These are phyloP conservation scores for Murraya paniculata DNA, from an alignment of 345 rosid genomes.

Conservation along the genomic window DNA sequence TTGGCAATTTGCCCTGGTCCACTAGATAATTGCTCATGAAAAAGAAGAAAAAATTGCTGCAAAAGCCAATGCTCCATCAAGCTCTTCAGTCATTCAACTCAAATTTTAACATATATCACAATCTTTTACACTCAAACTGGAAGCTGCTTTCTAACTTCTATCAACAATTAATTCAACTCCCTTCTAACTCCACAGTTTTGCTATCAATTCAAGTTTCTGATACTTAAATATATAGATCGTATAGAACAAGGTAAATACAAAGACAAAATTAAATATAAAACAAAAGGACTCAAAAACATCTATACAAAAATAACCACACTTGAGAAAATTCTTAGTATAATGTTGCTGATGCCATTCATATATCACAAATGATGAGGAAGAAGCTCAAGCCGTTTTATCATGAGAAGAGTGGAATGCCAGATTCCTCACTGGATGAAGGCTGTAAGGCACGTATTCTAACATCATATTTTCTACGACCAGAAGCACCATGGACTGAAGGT, in stretches of 20 bases:
- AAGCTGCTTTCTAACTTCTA: not conserved
- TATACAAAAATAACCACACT: constrained; percentile 18
- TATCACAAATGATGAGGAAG: constrained; percentile 1
- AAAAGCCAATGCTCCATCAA: not conserved
- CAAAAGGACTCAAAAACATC: constrained; percentile 7
- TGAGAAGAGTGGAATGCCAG: constrained; percentile 31
- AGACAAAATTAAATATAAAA: not conserved
- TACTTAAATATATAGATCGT: constrained; percentile 12
- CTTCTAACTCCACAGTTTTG: constrained; percentile 13
- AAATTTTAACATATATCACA: not conserved
- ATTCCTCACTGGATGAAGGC: constrained; percentile 56
- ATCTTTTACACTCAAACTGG: constrained; percentile 1
- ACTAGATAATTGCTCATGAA: not conserved
- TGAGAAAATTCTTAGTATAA: constrained; percentile 7
- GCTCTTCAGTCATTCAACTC: not conserved
- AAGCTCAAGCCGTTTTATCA: constrained; percentile 16
- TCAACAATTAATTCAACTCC: constrained; percentile 12
- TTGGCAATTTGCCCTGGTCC: not conserved
- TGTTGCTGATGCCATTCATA: not conserved
- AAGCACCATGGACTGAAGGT: constrained; percentile 35
- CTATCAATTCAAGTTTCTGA: not conserved
- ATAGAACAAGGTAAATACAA: not conserved
- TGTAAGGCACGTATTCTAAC: constrained; percentile 83
- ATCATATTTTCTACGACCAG: constrained; percentile 52
- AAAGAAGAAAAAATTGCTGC: not conserved